Base-by-base conservation (phyloP, 2,329 filamentous ascomycete genomes). In the Rasamsonia emersonii region DNA sequence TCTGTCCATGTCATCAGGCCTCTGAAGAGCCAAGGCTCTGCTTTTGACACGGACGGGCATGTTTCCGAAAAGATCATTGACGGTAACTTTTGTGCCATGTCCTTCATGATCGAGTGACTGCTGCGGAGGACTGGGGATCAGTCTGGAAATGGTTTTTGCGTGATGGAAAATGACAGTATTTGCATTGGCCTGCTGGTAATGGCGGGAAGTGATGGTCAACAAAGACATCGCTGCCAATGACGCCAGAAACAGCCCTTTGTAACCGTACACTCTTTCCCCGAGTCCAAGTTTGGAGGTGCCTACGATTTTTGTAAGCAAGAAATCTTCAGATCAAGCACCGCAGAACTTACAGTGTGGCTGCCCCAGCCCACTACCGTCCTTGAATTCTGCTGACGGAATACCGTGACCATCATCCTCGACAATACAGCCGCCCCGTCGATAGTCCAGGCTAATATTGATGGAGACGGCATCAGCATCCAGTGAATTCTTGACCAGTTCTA, bases 11-110 rank as follows among this genome's bases (percentile, higher is more conserved):
- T 78, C 64, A 15, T 64, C 50, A 8, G 67, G 43, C 43, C 65
- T 68, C 46, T 75, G 63, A 23, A 67, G 54, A 41, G 65, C 59
- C 3, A 76, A 44, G 0, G 73, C 73, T 40, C 86, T 73, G 45
- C 86, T 82, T 52, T 91, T 93, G 16, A 93, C 79, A 9, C 89
- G 77, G 9, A 95, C 89, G 0, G 89, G 86, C 75, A 95, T 84
- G 37, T 79, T 82, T 0, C 88, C 86, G 58, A 95, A 96, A 1
- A 95, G 64, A 53, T 94, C 79, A 35, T 79, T 75, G 4, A 93
- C 80, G 0, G 70, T 71, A 2, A 89, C 77, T 17, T 75, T 73
- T 0, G 88, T 94, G 4, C 89, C 89, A 60, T 84, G 76, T 13
- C 64, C 54, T 35, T 69, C 71, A 20, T 59, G 62, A 6, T 67